Evolutionary conservation across 257 asterid species (phyloP).

Genomic region (Orobanche coerulescens): DNA sequence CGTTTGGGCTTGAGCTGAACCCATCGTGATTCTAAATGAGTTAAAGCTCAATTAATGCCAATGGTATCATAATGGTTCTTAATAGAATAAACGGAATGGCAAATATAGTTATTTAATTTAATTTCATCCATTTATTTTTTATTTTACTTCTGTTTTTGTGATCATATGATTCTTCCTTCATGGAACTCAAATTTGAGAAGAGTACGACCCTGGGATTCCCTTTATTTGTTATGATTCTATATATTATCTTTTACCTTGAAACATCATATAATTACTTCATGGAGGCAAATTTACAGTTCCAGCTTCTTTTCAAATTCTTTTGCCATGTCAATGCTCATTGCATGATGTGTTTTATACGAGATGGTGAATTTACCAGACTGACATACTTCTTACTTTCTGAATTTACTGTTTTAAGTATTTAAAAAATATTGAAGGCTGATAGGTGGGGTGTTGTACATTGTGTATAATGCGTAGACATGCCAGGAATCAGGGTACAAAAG

Average conservation of each 20-base stretch:
- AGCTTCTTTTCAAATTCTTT: background rate
- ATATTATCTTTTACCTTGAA: no score
- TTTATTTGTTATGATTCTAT: no score
- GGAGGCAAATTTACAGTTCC: background rate
- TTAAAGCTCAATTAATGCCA: background rate
- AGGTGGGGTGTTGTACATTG: background rate
- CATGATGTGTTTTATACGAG: constrained; percentile 1
- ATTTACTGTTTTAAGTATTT: background rate
- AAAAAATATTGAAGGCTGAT: background rate
- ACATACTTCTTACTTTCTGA: background rate
- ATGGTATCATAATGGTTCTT: background rate
- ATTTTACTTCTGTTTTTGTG: background rate
- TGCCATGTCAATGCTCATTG: background rate
- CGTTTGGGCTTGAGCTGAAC: constrained; percentile 10
- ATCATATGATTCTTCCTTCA: background rate
- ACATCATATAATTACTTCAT: background rate
- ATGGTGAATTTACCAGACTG: background rate
- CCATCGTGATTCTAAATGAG: background rate
- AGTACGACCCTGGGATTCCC: no score
- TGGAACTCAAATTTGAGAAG: no score
- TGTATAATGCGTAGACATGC: background rate
- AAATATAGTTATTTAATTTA: no score
- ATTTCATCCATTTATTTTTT: background rate
- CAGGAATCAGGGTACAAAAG: no score
- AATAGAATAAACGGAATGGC: background rate